Evolutionary conservation across 352 stramenopile species (phyloP).

Genomic region (Phytopythium litorale): DNA sequence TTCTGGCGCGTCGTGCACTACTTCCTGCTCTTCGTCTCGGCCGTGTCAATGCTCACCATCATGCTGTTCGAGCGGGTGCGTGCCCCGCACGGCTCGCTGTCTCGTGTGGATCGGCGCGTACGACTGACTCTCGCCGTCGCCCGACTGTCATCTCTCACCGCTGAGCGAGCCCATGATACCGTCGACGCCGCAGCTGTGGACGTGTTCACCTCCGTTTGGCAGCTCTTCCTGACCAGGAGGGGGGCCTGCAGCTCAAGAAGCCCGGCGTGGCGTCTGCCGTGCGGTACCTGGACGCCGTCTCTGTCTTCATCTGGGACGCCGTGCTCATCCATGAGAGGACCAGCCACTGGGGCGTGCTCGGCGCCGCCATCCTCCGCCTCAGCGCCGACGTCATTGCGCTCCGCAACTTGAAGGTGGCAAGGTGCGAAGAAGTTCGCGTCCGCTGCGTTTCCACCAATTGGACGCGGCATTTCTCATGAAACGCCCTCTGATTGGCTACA

Average conservation of each 20-base stretch:
- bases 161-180: constrained; percentile 24
- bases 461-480: not conserved
- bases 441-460: no score
- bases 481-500: not conserved
- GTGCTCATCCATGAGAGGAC: constrained; percentile 17
- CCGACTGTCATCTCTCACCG: not conserved
- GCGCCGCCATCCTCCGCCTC: constrained; percentile 35
- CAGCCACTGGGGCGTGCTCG: constrained; percentile 43
- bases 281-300: constrained; percentile 67
- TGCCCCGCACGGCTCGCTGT: constrained; percentile 1
- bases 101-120: not conserved
- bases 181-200: constrained; percentile 36
- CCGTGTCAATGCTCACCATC: constrained; percentile 49
- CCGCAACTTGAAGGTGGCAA: constrained; percentile 16
- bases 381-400: constrained; percentile 40
- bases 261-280: constrained; percentile 59
- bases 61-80: constrained; percentile 44
- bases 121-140: constrained; percentile 8
- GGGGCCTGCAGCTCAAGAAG: constrained; percentile 70
- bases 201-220: constrained; percentile 40
- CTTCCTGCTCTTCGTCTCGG: constrained; percentile 65
- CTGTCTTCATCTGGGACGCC: constrained; percentile 66
- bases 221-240: constrained; percentile 62
- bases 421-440: no score
- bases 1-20: constrained; percentile 85